A percentile compares a stretch with the other conserved stretches of the same genome.
phyloP scores from a whole-genome alignment of 1,284 basidiomycete genomes.

The Microbotryum violaceum region DNA sequence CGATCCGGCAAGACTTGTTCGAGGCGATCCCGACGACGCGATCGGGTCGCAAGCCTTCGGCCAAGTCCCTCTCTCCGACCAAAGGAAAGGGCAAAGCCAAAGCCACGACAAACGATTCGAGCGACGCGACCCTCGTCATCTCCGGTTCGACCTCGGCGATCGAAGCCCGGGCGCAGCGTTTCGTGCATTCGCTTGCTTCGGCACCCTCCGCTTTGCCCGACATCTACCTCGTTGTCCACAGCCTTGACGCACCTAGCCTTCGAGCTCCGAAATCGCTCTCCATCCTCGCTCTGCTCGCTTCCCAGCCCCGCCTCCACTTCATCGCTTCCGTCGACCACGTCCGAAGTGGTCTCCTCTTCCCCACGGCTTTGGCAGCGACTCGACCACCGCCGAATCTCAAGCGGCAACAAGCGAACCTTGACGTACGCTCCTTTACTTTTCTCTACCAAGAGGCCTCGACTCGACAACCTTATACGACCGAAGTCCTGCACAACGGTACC shows the following conservation, averaged over 20 bases:
- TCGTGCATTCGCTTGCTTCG: slow-evolving; percentile 14
- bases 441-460: slow-evolving; percentile 83
- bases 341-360: slow-evolving; percentile 66
- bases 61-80: background rate
- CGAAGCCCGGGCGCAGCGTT: slow-evolving; percentile 28
- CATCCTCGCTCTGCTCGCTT: slow-evolving; percentile 60
- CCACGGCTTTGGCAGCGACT: slow-evolving; percentile 37
- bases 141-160: slow-evolving; percentile 23
- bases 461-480: slow-evolving; percentile 67
- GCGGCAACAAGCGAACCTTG: slow-evolving; percentile 10
- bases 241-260: slow-evolving; percentile 67
- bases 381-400: slow-evolving; percentile 17
- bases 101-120: slow-evolving; percentile 30
- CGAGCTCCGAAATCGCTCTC: slow-evolving; percentile 56
- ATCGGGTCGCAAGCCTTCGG: background rate
- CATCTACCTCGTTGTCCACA: slow-evolving; percentile 75
- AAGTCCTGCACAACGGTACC: slow-evolving; percentile 40
- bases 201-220: slow-evolving; percentile 31
- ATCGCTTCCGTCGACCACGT: slow-evolving; percentile 77
- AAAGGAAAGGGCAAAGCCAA: background rate
- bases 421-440: slow-evolving; percentile 62
- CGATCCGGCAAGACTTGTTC: background rate
- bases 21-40: background rate
- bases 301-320: slow-evolving; percentile 64
- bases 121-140: background rate